Conservation (phyloP, 768 basidiomycete species). For the Leccinellum albellum region DNA sequence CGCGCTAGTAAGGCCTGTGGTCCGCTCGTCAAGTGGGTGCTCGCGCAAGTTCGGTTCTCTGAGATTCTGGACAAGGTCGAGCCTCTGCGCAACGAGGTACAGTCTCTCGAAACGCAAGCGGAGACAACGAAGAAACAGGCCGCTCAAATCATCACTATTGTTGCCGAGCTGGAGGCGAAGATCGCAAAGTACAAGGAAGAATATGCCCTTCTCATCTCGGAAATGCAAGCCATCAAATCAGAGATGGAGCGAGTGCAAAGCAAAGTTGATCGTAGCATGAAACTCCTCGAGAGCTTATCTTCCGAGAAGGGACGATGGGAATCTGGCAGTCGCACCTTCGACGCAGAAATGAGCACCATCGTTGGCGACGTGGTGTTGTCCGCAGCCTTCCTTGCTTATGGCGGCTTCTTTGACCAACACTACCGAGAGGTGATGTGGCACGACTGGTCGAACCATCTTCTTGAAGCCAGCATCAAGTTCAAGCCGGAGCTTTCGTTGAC, state of each 20-base stretch:
- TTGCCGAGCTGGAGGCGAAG: slow-evolving; percentile 87
- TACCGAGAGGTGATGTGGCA: slow-evolving; percentile 98
- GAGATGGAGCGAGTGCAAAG: slow-evolving; percentile 98
- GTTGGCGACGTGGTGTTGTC: slow-evolving; percentile 95
- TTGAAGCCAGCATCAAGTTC: slow-evolving; percentile 87
- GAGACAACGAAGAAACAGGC: slow-evolving; percentile 96
- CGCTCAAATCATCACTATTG: slow-evolving; percentile 83
- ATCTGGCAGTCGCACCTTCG: slow-evolving; percentile 89
- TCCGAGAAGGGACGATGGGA: slow-evolving; percentile 96
- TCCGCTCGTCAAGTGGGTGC: slow-evolving; percentile 96
- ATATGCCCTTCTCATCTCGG: slow-evolving; percentile 93
- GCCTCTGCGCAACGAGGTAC: slow-evolving; percentile 92
- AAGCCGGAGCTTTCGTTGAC: slow-evolving; percentile 89
- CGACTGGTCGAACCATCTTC: slow-evolving; percentile 86
- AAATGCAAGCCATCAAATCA: slow-evolving; percentile 92
- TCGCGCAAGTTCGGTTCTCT: slow-evolving; percentile 95
- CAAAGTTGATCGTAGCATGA: slow-evolving; percentile 97
- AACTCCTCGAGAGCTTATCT: slow-evolving; percentile 86
- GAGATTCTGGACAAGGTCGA: slow-evolving; percentile 97
- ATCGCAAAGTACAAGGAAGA: slow-evolving; percentile 95
- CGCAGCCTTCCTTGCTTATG: slow-evolving; percentile 94
- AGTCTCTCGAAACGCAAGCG: slow-evolving; percentile 87
- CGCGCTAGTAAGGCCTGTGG: slow-evolving; percentile 96
- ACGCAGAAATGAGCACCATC: slow-evolving; percentile 97
- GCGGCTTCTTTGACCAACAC: slow-evolving; percentile 97